Evolutionary conservation across 148 eudicot genomes (phyloP), one percentile per base, ranked within the genome.

Genomic region (Rhododendron griersonianum): DNA sequence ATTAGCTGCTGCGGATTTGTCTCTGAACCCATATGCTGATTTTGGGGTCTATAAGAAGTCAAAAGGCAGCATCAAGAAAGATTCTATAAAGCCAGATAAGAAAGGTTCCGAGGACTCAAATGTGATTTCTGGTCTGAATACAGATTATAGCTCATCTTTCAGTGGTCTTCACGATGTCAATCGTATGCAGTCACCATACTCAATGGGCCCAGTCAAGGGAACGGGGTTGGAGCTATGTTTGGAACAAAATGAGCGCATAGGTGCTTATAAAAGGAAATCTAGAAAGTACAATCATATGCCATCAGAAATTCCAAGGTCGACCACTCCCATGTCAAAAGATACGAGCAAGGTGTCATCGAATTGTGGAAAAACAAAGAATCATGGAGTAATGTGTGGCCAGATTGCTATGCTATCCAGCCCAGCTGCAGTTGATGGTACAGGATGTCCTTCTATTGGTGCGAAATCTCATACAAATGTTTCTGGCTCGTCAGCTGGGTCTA

Each of bases 11-110:
- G 84, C 83, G 78, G 88, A 85, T 85, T 80, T 88, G 84, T 86
- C 89, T 84, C 81, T 88, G 37, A 87, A 86, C 50, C 90, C 87
- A 83, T 89, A 87, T 87, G 87, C 87, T 73, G 91, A 89, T 86
- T 51, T 80, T 35, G 87, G 73, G 82, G 25, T 82, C 65, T 84
- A 74, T 83, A 88, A 88, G 87, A 91, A 91, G 69, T 83, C 89
- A 81, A 88, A 86, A 83, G 37, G 87, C 4, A 88, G 84, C 84
- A 81, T 69, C 50, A 91, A 88, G 65, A 81, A 53, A 85, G 90
- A 87, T 41, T 41, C 80, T 45, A 57, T 83, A 69, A 84, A 91
- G 67, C 19, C 59, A 71, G 86, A 80, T 57, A 87, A 90, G 75
- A 57, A 80, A 50, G 74, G 39, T n/a, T 59, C 69, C 63, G 88